phyloP scores from a whole-genome alignment of 1,284 basidiomycete species.

The Kalmanozyma brasiliensis region DNA sequence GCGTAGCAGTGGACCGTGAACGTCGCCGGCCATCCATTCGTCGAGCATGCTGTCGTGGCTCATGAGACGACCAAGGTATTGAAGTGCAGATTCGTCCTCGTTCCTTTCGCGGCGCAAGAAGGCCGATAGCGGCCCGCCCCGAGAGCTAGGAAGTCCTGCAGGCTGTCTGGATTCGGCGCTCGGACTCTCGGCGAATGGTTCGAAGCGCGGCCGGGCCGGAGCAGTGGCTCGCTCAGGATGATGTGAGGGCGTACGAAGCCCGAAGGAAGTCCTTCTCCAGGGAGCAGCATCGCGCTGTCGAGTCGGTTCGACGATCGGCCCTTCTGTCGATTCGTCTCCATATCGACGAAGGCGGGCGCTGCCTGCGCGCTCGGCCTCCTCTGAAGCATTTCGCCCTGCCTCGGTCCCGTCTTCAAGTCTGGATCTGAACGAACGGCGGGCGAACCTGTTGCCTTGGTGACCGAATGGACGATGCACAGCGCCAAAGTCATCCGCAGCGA shows the following conservation, averaged over 20 bases:
- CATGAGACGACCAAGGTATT: conserved; percentile 43
- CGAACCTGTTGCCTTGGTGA: conserved; percentile 3
- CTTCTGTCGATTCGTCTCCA: not conserved
- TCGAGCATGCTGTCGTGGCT: conserved; percentile 38
- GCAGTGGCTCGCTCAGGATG: conserved; percentile 7
- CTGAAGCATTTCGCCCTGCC: not conserved
- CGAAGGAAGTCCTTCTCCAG: conserved; percentile 22
- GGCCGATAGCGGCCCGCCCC: not conserved
- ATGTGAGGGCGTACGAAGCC: conserved; percentile 13
- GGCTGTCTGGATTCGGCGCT: not conserved
- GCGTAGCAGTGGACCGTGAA: conserved; percentile 20
- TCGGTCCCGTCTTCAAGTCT: not conserved
- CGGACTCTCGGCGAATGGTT: conserved; percentile 12
- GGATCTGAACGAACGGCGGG: conserved; percentile 2
- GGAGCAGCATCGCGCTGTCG: conserved; percentile 3
- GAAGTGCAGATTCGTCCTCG: conserved; percentile 36
- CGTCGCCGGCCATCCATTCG: conserved; percentile 27
- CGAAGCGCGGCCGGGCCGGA: conserved; percentile 12
- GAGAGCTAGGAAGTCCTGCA: not conserved
- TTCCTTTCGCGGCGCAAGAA: conserved; percentile 11
- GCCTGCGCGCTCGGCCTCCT: not conserved
- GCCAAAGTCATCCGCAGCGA: conserved; percentile 10
- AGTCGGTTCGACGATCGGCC: not conserved
- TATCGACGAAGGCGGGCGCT: not conserved
- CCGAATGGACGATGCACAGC: conserved; percentile 11